A percentile compares a stretch with the other conserved stretches of the same genome.
Evolutionary conservation across 805 yeast species (phyloP).

Genomic region (Torulaspora gathmanii): DNA sequence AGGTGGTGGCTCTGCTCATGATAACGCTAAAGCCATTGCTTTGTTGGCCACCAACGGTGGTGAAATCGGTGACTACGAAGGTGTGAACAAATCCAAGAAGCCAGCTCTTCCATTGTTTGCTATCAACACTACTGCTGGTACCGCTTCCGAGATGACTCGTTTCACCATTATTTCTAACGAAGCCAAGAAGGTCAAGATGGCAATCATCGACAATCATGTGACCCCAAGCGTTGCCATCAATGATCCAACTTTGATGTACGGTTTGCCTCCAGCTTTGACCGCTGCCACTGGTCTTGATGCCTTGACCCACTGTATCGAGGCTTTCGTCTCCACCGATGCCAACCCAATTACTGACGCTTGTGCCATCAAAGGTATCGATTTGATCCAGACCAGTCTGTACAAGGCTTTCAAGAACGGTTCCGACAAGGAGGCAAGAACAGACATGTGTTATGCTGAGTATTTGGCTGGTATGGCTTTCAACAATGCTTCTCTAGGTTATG

Average conservation of each 20-base stretch:
- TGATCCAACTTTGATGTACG: constrained; percentile 39
- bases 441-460: constrained; percentile 43
- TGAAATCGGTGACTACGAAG: constrained; percentile 39
- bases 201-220: constrained; percentile 41
- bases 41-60: constrained; percentile 40
- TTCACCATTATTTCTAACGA: constrained; percentile 43
- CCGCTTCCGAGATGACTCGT: constrained; percentile 46
- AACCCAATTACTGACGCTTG: constrained; percentile 44
- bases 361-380: constrained; percentile 39
- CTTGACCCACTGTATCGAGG: constrained; percentile 42
- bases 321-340: constrained; percentile 46
- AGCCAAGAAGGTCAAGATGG: constrained; percentile 40
- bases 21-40: constrained; percentile 42
- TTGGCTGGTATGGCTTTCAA: constrained; percentile 45
- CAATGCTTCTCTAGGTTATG: constrained; percentile 41
- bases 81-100: constrained; percentile 37
- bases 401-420: constrained; percentile 39
- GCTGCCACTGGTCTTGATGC: constrained; percentile 44
- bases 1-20: constrained; percentile 48
- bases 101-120: constrained; percentile 38
- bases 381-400: constrained; percentile 40
- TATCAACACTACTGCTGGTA: constrained; percentile 45
- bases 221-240: constrained; percentile 43
- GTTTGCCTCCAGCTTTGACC: constrained; percentile 41
- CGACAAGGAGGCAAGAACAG: constrained; percentile 41